Base-by-base conservation (phyloP, 2,329 filamentous ascomycete species). In the Aspergillus japonicus region DNA sequence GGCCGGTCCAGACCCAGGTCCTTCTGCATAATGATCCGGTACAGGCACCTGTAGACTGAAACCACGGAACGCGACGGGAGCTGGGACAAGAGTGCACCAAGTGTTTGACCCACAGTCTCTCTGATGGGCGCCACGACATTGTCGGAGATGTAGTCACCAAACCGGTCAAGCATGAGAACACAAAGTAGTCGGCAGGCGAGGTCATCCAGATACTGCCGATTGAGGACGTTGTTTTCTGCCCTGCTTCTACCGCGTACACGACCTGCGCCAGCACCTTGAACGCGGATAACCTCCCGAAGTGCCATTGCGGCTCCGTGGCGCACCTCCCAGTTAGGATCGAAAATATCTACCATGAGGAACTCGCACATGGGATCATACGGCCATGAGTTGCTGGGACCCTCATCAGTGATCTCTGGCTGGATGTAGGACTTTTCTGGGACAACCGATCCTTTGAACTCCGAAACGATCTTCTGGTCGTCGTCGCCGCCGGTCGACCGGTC, bases 141-240 rank as follows among this genome's bases (percentile, higher is more conserved):
- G 75, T 99, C 95, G 5, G 93, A 96, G 7, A 96, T 95, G 78
- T 97, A 99, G 72, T 99, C 95, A 58, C 93, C 96, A 72, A 99
- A 99, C 56, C 93, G 88, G 77, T 99, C 95, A 16, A 99, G 87
- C 88, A 99, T 97, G 69, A 99, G 89, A 55, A 99, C 93, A 73
- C 91, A 96, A 75, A 93, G 94, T 52, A 99, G 84, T 26, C 95
- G 90, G 70, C 93, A 97, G n/a, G 93, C 92, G 54, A 99, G 83
- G 71, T 99, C 94, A 71, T 98, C 91, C 21, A 99, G 85, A 92
- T 92, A 99, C 71, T 82, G 85, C 62, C 89, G 86, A 69, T 98
- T 99, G 49, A 91, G 81, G 1, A 77, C 72, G 69, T 96, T 86
- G 71, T 99, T 99, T 68, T 96, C 88, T 29, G 78, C 70, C 64